phyloP scores from a whole-genome alignment of 257 asterid species.

The Jaltomata sinuosa region DNA sequence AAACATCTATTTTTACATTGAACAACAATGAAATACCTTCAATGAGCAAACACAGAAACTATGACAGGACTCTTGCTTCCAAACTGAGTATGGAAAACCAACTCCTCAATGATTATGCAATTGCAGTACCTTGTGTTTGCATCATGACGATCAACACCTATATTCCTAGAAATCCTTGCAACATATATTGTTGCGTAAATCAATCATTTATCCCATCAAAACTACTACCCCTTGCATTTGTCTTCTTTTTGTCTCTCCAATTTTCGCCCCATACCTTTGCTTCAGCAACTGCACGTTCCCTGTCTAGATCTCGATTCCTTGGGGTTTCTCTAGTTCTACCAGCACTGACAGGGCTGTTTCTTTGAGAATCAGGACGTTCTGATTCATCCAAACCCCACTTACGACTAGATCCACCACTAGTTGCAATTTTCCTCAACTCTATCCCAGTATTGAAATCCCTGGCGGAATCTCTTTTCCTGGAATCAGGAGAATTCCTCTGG shows the following conservation, averaged over 20 bases:
- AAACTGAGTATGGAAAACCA: background rate
- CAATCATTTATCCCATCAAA: slow-evolving; percentile 50
- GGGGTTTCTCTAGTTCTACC: slow-evolving; percentile 53
- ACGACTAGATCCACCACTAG: slow-evolving; percentile 53
- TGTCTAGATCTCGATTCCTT: slow-evolving; percentile 57
- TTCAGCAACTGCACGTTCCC: slow-evolving; percentile 86
- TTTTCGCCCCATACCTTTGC: slow-evolving; percentile 96
- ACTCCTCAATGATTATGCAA: background rate
- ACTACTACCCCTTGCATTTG: slow-evolving; percentile 39
- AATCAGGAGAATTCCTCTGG: slow-evolving; percentile 65
- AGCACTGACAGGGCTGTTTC: slow-evolving; percentile 58
- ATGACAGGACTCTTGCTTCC: slow-evolving; percentile 13
- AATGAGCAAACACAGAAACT: slow-evolving; percentile 4
- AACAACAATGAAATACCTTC: slow-evolving; percentile 17
- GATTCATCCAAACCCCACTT: slow-evolving; percentile 59
- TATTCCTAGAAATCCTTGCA: background rate
- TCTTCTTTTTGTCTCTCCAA: slow-evolving; percentile 58
- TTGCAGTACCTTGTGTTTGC: background rate
- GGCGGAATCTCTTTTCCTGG: slow-evolving; percentile 41
- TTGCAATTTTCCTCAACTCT: slow-evolving; percentile 52
- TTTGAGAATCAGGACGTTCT: slow-evolving; percentile 44
- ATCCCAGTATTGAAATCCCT: slow-evolving; percentile 29
- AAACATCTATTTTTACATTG: slow-evolving; percentile 14
- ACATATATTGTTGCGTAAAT: background rate
- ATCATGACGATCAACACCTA: background rate